These are phyloP conservation scores for Asterophora lycoperdoides DNA, from an alignment of 768 basidiomycete species.

Conservation along the genomic window DNA sequence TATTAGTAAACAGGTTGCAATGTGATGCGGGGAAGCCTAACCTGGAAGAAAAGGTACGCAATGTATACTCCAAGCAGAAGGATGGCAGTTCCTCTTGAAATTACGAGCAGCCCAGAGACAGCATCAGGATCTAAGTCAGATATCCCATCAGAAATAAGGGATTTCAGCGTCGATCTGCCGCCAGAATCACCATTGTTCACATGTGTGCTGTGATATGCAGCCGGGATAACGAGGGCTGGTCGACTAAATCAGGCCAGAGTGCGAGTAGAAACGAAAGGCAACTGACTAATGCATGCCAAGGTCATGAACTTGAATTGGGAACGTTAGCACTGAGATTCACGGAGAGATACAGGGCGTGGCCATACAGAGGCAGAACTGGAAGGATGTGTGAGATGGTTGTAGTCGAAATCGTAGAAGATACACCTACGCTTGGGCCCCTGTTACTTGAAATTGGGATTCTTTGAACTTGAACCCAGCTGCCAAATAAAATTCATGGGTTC, in stretches of 20 bases:
- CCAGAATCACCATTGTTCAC: slow-evolving; percentile 11
- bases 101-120: slow-evolving; percentile 54
- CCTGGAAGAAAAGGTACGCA: slow-evolving; percentile 74
- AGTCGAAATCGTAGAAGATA: neutral
- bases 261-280: neutral
- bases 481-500: neutral
- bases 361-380: slow-evolving; percentile 46
- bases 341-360: neutral
- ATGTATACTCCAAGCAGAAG: slow-evolving; percentile 71
- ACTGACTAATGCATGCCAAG: slow-evolving; percentile 77
- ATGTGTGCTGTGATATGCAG: slow-evolving; percentile 66
- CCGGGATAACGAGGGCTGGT: slow-evolving; percentile 80
- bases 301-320: slow-evolving; percentile 63
- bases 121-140: slow-evolving; percentile 23
- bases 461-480: slow-evolving; percentile 59
- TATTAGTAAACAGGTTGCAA: neutral
- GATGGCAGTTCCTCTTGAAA: slow-evolving; percentile 79
- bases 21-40: slow-evolving; percentile 23
- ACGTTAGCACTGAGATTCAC: slow-evolving; percentile 2
- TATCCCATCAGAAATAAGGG: slow-evolving; percentile 1
- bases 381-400: slow-evolving; percentile 7
- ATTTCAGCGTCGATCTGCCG: neutral
- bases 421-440: slow-evolving; percentile 83
- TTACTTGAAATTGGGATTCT: slow-evolving; percentile 74
- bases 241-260: slow-evolving; percentile 5